These are phyloP conservation scores for Zygoascus ofunaensis DNA, from an alignment of 805 yeast genomes.

Conservation along the genomic window DNA sequence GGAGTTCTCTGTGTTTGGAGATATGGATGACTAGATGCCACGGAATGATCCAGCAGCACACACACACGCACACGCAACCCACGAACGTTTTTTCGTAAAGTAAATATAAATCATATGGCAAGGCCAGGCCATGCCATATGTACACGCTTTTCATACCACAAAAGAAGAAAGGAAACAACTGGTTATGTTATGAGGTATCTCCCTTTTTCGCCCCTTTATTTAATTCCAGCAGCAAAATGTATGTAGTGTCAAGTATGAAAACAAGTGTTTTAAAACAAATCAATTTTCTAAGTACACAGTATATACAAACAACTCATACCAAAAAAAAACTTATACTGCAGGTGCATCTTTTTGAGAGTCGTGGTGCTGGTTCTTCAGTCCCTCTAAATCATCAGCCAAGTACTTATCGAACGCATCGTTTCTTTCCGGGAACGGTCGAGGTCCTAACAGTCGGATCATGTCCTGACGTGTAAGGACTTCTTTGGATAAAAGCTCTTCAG, in stretches of 20 bases:
- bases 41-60: no score
- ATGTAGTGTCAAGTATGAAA: no score
- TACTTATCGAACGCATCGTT: conserved; percentile 89
- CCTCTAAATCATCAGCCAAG: conserved; percentile 27
- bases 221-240: no score
- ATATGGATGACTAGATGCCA: conserved; percentile 31
- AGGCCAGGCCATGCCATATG: no score
- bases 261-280: not conserved
- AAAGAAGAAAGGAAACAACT: no score
- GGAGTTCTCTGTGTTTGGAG: conserved; percentile 30
- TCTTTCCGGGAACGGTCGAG: conserved; percentile 67
- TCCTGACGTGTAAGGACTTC: conserved; percentile 79
- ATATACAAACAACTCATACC: not conserved
- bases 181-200: no score
- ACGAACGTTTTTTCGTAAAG: no score
- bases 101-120: no score
- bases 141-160: no score
- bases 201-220: no score
- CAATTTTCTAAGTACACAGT: not conserved
- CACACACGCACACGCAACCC: no score
- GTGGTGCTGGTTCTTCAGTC: not conserved
- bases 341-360: not conserved
- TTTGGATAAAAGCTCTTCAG: conserved; percentile 58
- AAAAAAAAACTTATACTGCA: not conserved
- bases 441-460: conserved; percentile 67